These are phyloP conservation scores for Solanum boliviense DNA, from an alignment of 257 asterid species.

Conservation along the genomic window DNA sequence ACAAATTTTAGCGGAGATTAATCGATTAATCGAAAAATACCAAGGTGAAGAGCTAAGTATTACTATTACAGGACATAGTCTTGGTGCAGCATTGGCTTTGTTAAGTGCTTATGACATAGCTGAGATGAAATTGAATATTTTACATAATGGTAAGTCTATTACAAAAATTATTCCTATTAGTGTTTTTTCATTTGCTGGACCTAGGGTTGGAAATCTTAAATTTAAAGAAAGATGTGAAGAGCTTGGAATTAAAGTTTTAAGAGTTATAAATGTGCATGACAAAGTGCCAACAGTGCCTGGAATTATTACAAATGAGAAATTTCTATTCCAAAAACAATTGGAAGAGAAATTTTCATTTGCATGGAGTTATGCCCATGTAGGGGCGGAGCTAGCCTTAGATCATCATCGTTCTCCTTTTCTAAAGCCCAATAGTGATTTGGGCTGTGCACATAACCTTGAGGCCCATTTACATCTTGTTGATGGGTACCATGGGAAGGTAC, in stretches of 20 bases:
- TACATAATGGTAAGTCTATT: slow-evolving; percentile 11
- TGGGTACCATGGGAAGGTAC: slow-evolving; percentile 44
- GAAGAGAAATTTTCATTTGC: slow-evolving; percentile 48
- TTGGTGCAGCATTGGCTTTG: slow-evolving; percentile 65
- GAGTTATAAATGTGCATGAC: slow-evolving; percentile 52
- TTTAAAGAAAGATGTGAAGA: slow-evolving; percentile 69
- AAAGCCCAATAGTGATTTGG: slow-evolving; percentile 21
- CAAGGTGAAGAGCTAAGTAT: slow-evolving; percentile 55
- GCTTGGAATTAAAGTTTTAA: slow-evolving; percentile 39
- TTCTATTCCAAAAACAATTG: slow-evolving; percentile 37
- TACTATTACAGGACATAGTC: slow-evolving; percentile 72
- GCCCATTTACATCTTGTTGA: slow-evolving; percentile 60
- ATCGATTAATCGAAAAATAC: slow-evolving; percentile 50
- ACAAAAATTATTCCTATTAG: slow-evolving; percentile 36
- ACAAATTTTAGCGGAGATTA: slow-evolving; percentile 54
- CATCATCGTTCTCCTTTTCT: slow-evolving; percentile 49
- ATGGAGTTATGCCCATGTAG: slow-evolving; percentile 84
- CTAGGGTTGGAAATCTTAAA: slow-evolving; percentile 56
- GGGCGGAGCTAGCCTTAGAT: slow-evolving; percentile 46
- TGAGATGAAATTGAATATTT: slow-evolving; percentile 36
- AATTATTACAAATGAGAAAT: slow-evolving; percentile 56
- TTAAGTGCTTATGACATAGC: slow-evolving; percentile 65
- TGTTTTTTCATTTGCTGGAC: slow-evolving; percentile 52
- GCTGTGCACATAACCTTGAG: slow-evolving; percentile 54
- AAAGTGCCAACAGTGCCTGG: slow-evolving; percentile 65